Percentiles rank a stretch among this genome's conserved stretches.
Conservation (phyloP, 139 green algal species). For the Volvox reticuliferus region DNA sequence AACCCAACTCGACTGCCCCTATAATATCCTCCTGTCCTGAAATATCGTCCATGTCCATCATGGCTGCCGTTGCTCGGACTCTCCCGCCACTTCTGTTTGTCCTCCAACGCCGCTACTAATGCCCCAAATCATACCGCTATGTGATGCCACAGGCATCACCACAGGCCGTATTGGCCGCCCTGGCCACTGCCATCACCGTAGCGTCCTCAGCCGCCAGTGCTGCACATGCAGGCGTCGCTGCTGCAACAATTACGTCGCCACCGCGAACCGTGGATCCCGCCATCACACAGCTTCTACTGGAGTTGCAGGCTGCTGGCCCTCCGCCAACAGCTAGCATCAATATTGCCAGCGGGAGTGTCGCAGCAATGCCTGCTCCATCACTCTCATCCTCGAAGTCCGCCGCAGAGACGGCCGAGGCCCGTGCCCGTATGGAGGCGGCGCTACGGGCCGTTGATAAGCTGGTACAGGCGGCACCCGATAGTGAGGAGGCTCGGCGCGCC, state of each 20-base stretch:
- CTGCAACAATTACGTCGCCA: neutral
- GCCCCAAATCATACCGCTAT: neutral
- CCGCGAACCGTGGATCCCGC: neutral
- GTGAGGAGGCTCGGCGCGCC: neutral
- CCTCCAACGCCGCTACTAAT: neutral
- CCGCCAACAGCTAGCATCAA: neutral
- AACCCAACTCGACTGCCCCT: no score
- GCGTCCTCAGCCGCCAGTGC: neutral
- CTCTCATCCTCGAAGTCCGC: neutral
- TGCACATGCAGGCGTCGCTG: neutral
- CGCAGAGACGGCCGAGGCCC: neutral
- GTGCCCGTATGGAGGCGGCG: neutral
- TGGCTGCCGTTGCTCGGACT: no score
- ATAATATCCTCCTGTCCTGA: no score
- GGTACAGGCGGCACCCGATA: neutral
- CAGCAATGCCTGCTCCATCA: neutral
- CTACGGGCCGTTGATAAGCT: slow-evolving; percentile 17
- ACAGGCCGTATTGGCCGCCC: neutral
- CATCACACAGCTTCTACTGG: neutral
- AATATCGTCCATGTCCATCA: no score
- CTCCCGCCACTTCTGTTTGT: no score
- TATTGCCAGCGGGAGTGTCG: neutral
- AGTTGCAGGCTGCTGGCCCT: neutral
- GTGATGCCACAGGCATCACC: neutral
- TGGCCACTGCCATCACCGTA: neutral